Percentiles rank a stretch among this genome's conserved stretches.
These are phyloP conservation scores for Lantana camara DNA, from an alignment of 257 asterid species.

Conservation along the genomic window DNA sequence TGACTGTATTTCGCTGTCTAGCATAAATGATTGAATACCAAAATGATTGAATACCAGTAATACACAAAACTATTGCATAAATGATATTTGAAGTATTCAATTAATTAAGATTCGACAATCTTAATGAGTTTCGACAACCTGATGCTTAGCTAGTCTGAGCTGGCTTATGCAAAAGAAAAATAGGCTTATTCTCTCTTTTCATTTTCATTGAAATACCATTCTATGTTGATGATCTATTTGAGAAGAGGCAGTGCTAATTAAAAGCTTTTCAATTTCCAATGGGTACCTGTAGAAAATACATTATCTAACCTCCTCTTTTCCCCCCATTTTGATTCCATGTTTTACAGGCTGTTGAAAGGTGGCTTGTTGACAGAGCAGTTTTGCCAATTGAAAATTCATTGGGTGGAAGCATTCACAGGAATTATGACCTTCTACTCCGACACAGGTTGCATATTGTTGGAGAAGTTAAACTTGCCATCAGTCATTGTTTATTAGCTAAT, in stretches of 20 bases:
- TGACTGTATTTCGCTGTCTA: not conserved
- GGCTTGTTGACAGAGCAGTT: slow-evolving; percentile 98
- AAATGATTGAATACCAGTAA: not conserved
- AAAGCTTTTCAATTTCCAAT: not conserved
- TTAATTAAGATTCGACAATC: not conserved
- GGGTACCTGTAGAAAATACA: slow-evolving; percentile 9
- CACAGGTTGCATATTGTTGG: slow-evolving; percentile 97
- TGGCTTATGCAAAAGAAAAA: not conserved
- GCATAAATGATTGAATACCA: slow-evolving; percentile 7
- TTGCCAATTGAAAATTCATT: slow-evolving; percentile 94
- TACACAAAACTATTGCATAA: not conserved
- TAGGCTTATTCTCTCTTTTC: not conserved
- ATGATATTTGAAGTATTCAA: slow-evolving; percentile 2
- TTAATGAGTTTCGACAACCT: not conserved
- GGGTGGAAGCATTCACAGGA: slow-evolving; percentile 98
- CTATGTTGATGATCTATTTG: not conserved
- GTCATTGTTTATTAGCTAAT: slow-evolving; percentile 93
- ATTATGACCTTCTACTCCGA: slow-evolving; percentile 93
- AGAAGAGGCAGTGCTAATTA: not conserved
- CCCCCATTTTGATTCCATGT: slow-evolving; percentile 10
- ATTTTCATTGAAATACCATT: not conserved
- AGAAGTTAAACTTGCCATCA: slow-evolving; percentile 89
- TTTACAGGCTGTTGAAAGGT: slow-evolving; percentile 88
- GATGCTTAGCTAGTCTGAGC: slow-evolving; percentile 16
- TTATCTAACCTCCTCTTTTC: slow-evolving; percentile 26